These are phyloP conservation scores for Mucor sp. DNA, from an alignment of 371 early-diverging fungal genomes.

Conservation along the genomic window DNA sequence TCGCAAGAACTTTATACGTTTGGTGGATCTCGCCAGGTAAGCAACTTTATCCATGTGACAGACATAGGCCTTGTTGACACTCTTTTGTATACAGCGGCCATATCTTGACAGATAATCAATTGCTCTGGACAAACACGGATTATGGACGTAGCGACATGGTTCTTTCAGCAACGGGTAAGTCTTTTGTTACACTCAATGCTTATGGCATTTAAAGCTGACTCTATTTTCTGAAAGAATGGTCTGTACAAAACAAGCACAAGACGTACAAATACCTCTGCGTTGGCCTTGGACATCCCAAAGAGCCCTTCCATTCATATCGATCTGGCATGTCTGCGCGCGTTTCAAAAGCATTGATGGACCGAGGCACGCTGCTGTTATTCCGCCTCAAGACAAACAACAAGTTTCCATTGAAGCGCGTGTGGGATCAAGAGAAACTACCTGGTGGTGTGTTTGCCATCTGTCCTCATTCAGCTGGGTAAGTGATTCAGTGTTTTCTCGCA, in stretches of 20 bases:
- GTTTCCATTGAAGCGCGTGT: constrained; percentile 30
- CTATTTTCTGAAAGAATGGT: constrained; percentile 31
- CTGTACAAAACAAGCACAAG: constrained; percentile 26
- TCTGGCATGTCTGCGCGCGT: constrained; percentile 14
- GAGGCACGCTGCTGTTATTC: constrained; percentile 37
- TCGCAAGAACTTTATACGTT: constrained; percentile 16
- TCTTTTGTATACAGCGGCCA: constrained; percentile 15
- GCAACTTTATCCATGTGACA: not conserved
- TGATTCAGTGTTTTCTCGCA: too few relatives aligned
- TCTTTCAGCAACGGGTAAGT: constrained; percentile 26
- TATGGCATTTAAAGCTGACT: not conserved
- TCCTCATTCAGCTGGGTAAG: constrained; percentile 47
- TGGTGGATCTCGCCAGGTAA: constrained; percentile 23
- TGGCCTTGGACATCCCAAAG: constrained; percentile 34
- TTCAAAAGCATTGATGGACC: constrained; percentile 23
- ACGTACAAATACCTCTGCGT: constrained; percentile 42
- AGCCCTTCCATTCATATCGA: constrained; percentile 12
- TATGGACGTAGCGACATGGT: constrained; percentile 22
- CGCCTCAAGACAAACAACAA: constrained; percentile 27
- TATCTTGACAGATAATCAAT: constrained; percentile 12
- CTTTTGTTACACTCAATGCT: not conserved
- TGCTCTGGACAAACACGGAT: constrained; percentile 9
- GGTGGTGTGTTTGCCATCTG: constrained; percentile 45
- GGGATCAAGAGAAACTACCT: constrained; percentile 34
- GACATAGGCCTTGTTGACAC: not conserved